phyloP scores from a whole-genome alignment of 208 protist species.

The Crithidia fasciculata region DNA sequence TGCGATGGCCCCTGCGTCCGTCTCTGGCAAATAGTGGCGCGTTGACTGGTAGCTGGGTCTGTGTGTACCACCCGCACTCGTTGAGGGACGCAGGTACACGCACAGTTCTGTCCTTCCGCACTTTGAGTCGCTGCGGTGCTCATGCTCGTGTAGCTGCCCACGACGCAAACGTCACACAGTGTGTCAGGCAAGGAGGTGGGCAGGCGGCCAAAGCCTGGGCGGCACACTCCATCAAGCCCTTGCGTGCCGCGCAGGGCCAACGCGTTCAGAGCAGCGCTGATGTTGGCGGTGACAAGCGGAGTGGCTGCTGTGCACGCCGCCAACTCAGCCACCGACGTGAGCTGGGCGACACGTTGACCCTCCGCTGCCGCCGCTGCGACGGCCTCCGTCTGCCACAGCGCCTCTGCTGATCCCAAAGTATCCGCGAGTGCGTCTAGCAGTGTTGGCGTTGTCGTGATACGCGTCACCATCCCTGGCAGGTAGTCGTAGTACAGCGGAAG shows the following conservation, averaged over 20 bases:
- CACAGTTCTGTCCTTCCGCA: background rate
- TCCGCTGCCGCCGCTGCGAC: background rate
- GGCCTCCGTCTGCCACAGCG: slow-evolving; percentile 9
- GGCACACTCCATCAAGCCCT: slow-evolving; percentile 32
- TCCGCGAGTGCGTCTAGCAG: slow-evolving; percentile 10
- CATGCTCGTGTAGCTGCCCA: slow-evolving; percentile 24
- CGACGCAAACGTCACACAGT: slow-evolving; percentile 9
- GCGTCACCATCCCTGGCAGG: slow-evolving; percentile 31
- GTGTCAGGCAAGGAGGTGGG: background rate
- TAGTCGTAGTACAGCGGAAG: slow-evolving; percentile 33
- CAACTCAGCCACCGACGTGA: slow-evolving; percentile 6
- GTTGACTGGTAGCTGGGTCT: background rate
- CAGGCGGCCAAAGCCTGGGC: slow-evolving; percentile 15
- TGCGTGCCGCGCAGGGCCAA: slow-evolving; percentile 1
- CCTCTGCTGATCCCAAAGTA: slow-evolving; percentile 13
- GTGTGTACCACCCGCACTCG: background rate
- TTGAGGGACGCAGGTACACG: slow-evolving; percentile 31
- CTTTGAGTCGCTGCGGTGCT: background rate
- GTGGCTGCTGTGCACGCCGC: background rate
- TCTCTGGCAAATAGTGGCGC: background rate
- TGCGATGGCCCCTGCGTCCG: slow-evolving; percentile 5
- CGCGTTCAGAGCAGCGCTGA: slow-evolving; percentile 17
- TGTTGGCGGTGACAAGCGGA: slow-evolving; percentile 9
- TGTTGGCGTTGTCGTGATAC: slow-evolving; percentile 6
- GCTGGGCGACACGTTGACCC: slow-evolving; percentile 5